Conservation (phyloP, 768 basidiomycete species). For the Trametes cingulata region DNA sequence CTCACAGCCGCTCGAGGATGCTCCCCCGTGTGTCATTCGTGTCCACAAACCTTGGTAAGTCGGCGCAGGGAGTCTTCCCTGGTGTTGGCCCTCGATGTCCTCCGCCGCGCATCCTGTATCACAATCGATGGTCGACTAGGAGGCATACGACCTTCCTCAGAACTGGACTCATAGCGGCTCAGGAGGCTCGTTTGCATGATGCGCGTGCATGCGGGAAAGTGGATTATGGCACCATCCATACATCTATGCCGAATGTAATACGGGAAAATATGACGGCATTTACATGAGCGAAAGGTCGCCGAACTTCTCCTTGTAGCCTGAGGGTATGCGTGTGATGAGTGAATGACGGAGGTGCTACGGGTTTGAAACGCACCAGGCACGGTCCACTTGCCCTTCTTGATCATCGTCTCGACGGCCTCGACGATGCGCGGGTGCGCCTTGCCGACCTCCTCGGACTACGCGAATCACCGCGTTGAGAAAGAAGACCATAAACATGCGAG, state of each 20-base stretch:
- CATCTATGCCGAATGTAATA: conserved; percentile 18
- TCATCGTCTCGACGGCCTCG: conserved; percentile 91
- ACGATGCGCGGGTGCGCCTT: conserved; percentile 90
- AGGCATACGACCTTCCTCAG: too few species aligned
- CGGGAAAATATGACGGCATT: conserved; percentile 25
- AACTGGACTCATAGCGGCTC: too few species aligned
- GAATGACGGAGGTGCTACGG: neutral
- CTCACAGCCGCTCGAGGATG: neutral
- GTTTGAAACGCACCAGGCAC: conserved; percentile 71
- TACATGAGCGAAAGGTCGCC: conserved; percentile 93
- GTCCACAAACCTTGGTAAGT: too few species aligned
- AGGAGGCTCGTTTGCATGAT: too few species aligned
- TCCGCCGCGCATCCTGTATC: too few species aligned
- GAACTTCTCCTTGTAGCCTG: conserved; percentile 95
- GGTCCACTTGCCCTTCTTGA: conserved; percentile 98
- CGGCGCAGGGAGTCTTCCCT: too few species aligned
- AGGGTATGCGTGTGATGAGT: neutral
- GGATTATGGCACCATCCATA: neutral
- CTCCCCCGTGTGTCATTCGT: neutral
- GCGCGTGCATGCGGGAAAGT: too few species aligned
- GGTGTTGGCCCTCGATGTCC: too few species aligned
- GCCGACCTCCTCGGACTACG: conserved; percentile 84
- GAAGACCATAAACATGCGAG: neutral
- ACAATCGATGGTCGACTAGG: too few species aligned
- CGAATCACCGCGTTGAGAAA: neutral